phyloP scores from a whole-genome alignment of 2,329 filamentous ascomycete genomes.

The Aspergillus carbonarius region DNA sequence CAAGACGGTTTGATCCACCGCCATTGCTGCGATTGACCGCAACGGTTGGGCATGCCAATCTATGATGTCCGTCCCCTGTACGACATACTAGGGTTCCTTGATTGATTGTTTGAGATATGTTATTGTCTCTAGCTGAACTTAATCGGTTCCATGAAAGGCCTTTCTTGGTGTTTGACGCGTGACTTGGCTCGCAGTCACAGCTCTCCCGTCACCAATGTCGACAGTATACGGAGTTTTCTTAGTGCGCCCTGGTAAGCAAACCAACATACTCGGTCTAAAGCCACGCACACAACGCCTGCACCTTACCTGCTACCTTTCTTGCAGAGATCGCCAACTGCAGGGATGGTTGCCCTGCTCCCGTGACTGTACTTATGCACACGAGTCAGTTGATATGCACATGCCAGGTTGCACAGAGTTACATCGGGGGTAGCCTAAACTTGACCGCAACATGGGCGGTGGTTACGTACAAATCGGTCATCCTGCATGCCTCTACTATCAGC shows the following conservation, averaged over 20 bases:
- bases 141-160: too few species aligned
- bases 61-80: background rate
- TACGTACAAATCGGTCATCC: background rate
- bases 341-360: background rate
- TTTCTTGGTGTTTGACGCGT: too few species aligned
- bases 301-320: slow-evolving; percentile 3
- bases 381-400: background rate
- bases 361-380: background rate
- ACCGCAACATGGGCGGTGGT: background rate
- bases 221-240: too few species aligned
- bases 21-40: slow-evolving; percentile 6
- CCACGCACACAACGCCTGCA: background rate
- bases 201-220: too few species aligned
- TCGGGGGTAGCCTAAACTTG: background rate
- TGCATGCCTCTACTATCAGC: background rate
- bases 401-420: background rate
- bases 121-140: too few species aligned
- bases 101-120: too few species aligned
- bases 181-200: too few species aligned
- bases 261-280: background rate
- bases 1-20: slow-evolving; percentile 6
- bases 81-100: background rate
- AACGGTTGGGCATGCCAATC: slow-evolving; percentile 5
- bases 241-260: background rate
- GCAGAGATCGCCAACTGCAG: slow-evolving; percentile 5